Conservation (phyloP, 805 yeast genomes). For the Torulaspora microellipsoides region DNA sequence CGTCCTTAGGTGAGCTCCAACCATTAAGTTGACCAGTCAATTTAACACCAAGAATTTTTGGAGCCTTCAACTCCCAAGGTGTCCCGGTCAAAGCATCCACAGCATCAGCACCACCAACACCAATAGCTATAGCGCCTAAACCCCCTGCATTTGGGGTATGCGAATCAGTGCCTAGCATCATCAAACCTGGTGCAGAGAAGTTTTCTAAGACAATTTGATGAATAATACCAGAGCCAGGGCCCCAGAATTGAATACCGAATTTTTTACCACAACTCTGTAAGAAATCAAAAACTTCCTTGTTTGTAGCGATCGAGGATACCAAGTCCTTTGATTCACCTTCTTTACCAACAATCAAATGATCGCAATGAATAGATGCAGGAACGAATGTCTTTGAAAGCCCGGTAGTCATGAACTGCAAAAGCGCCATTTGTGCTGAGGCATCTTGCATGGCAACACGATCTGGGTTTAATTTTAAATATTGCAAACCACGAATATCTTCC, state of each 20-base stretch:
- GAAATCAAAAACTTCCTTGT: constrained; percentile 94
- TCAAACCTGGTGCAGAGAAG: constrained; percentile 92
- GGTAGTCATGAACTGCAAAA: constrained; percentile 96
- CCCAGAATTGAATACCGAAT: constrained; percentile 98
- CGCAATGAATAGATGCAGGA: constrained; percentile 96
- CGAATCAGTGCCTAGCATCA: constrained; percentile 98
- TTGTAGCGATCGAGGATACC: constrained; percentile 71
- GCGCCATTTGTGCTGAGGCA: constrained; percentile 99
- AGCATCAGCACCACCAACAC: constrained; percentile 99
- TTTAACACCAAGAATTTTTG: constrained; percentile 89
- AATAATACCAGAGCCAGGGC: constrained; percentile 98
- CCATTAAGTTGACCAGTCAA: constrained; percentile 85
- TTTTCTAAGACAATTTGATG: constrained; percentile 97
- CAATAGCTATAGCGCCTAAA: constrained; percentile 95
- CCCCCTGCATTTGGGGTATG: constrained; percentile 99
- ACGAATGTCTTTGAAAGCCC: constrained; percentile 83
- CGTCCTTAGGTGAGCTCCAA: constrained; percentile 97
- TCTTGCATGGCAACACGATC: constrained; percentile 99
- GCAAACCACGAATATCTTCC: constrained; percentile 69
- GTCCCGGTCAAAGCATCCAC: constrained; percentile 96
- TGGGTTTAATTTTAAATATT: constrained; percentile 89
- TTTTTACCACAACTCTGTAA: constrained; percentile 87
- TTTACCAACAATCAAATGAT: constrained; percentile 95
- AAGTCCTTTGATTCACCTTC: constrained; percentile 86
- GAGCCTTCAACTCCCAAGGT: constrained; percentile 99